phyloP scores from a whole-genome alignment of 2,329 filamentous ascomycete species.

The Ophiostoma angusticollis region DNA sequence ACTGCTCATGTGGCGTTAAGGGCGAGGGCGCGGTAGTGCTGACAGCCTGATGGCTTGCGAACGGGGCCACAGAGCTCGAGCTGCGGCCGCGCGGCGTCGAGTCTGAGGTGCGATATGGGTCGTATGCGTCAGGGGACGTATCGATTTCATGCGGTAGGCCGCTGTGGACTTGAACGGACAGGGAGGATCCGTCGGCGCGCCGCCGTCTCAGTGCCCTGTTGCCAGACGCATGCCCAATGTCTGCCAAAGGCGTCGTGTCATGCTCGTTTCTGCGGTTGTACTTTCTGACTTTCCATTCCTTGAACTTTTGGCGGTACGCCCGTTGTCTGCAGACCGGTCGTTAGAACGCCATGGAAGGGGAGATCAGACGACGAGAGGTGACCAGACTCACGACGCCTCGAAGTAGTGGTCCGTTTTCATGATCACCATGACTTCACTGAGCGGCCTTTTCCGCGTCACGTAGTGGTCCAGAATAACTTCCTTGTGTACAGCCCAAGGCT shows the following conservation, averaged over 20 bases:
- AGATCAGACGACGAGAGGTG: not conserved
- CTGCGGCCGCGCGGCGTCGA: too few relatives aligned
- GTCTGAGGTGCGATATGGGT: too few relatives aligned
- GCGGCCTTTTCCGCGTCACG: not conserved
- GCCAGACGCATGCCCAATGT: too few relatives aligned
- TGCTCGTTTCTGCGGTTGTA: conserved; percentile 5
- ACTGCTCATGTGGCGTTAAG: too few relatives aligned
- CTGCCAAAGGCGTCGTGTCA: not conserved
- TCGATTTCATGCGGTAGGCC: too few relatives aligned
- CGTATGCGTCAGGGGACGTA: too few relatives aligned
- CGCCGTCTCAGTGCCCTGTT: too few relatives aligned
- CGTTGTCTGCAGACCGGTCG: not conserved
- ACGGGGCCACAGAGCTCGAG: too few relatives aligned
- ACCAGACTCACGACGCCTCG: conserved; percentile 2
- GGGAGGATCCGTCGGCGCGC: too few relatives aligned
- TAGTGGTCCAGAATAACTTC: conserved; percentile 27
- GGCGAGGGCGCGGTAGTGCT: too few relatives aligned
- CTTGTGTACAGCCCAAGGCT: conserved; percentile 28
- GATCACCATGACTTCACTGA: not conserved
- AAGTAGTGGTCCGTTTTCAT: not conserved
- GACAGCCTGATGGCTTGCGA: too few relatives aligned
- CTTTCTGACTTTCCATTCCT: conserved; percentile 1
- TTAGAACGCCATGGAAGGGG: not conserved
- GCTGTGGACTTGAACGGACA: too few relatives aligned
- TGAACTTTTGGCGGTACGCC: conserved; percentile 9